Base-by-base conservation (phyloP, 768 basidiomycete species). In the Tricholoma terreum region DNA sequence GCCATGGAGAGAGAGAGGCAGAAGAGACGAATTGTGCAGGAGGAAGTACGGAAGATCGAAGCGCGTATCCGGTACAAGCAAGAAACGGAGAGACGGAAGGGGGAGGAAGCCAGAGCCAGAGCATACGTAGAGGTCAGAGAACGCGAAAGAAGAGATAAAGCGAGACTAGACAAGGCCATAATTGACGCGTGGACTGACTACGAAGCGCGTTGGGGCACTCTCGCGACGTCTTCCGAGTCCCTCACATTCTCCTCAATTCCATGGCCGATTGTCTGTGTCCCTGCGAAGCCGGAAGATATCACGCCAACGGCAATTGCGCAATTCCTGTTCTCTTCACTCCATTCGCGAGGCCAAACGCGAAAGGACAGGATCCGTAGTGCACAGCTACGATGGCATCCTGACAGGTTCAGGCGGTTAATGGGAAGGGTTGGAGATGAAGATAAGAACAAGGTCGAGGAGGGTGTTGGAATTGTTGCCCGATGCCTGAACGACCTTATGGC, bases 311-410 rank as follows among this genome's bases (percentile, higher is more conserved):
- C 75, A n/a, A 79, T 92, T 50, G 67, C 73, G 17, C 65, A 68
- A 49, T 90, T 92, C 68, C 71, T 93, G 45, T 70, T 89, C 38
- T 87, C 86, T 21, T 76, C 81, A n/a, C 59, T 74, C 14, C 89
- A 91, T 69, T 89, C 88, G 12, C 70, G 72, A 56, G 75, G 73
- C 8, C 77, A 82, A 60, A 74, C 84, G 35, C 78, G 76, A 59
- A 89, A 84, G 67, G 87, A 90, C 54, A 78, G 87, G 57, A 80
- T 90, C 58, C 80, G 84, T 46, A 75, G 70, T 24, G 89, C 87
- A 0, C 79, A 88, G 69, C 79, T 88, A 19, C 77, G 87, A 42
- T 92, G 89, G 89, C 90, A 93, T 66, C 91, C 90, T 3, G 90
- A 92, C 69, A 75, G 88, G 45, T 91, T 91, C 73, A 72, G 80